Evolutionary conservation across 164 flowering plant genomes (phyloP), one percentile per base, ranked within the genome.

Genomic region (Vitis rotundifolia): DNA sequence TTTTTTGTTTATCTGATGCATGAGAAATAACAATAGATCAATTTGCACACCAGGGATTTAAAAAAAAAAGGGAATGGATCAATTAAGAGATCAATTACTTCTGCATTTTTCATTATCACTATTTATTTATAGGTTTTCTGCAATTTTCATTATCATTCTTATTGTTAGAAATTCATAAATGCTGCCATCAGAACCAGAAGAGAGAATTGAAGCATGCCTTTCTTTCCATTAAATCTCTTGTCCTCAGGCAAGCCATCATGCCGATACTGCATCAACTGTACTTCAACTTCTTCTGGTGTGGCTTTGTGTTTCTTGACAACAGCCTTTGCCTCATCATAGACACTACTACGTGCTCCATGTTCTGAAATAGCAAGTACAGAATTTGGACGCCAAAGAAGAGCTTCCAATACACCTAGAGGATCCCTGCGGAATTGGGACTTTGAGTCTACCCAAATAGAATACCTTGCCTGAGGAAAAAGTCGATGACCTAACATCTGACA

Each of bases 391-490:
- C 98, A 96, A 68, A 96, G 92, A 77, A 96, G 94, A 50, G 94
- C 92, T 78, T 96, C 98, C 66, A 96, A 55, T 37, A 96, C 97
- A 62, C 98, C 97, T 67, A 96, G 64, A 49, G 99, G 98, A 67
- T 96, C 98, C 75, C 97, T 90, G 54, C 97, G 85, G 63, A 96
- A 89, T 62, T 96, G 99, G 19, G 97, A 93, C 71, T 96, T 96
- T 1, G 98, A 90, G 70, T 96, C 99, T 63, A 96, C 98, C 98
- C 99, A 96, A 59, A 96, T 90, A 18, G 98, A 96, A 72, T 83
- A 96, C 75, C 85, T 82, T 60, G 97, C 88, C 68, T 85, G 75
- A 47, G 95, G 97, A 75, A 96, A 96, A 49, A 96, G 84, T 11
- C 98, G 93, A 83, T 96, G 98, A 12, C 82, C 78, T 75, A 93